Conservation (phyloP, 805 yeast species). For the Hanseniaspora valbyensis region DNA sequence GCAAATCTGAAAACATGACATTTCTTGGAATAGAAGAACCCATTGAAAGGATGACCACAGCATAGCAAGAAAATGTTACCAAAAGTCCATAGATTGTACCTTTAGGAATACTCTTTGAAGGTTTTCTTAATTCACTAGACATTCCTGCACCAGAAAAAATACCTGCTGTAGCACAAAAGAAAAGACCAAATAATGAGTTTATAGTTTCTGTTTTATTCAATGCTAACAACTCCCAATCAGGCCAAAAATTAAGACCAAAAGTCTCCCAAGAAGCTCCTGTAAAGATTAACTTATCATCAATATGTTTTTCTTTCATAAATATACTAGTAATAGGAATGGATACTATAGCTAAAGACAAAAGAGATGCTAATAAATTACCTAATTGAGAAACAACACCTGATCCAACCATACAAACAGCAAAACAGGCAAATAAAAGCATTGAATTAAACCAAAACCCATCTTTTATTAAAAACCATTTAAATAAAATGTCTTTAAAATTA, state of each 20-base stretch:
- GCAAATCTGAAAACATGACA: conserved; percentile 65
- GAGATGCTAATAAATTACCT: conserved; percentile 59
- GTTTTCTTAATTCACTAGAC: conserved; percentile 86
- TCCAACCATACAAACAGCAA: conserved; percentile 68
- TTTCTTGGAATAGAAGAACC: conserved; percentile 73
- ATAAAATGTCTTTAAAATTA: conserved; percentile 48
- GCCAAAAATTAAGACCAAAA: conserved; percentile 54
- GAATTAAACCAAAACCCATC: conserved; percentile 68
- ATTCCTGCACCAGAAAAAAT: conserved; percentile 97
- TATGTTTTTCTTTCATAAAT: conserved; percentile 48
- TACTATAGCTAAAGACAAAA: conserved; percentile 58
- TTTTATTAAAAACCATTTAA: conserved; percentile 10
- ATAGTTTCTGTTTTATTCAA: conserved; percentile 55
- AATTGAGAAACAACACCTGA: conserved; percentile 71
- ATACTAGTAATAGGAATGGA: conserved; percentile 74
- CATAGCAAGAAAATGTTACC: conserved; percentile 65
- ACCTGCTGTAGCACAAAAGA: conserved; percentile 98
- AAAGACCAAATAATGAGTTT: conserved; percentile 79
- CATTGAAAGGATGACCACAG: conserved; percentile 69
- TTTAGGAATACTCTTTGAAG: conserved; percentile 79
- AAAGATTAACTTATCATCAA: conserved; percentile 41
- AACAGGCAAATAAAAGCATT: conserved; percentile 53
- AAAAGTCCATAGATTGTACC: conserved; percentile 85
- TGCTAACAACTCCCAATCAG: conserved; percentile 77
- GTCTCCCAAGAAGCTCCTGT: conserved; percentile 68